phyloP scores from a whole-genome alignment of 495 filamentous ascomycete genomes.

The Neurospora sp. region DNA sequence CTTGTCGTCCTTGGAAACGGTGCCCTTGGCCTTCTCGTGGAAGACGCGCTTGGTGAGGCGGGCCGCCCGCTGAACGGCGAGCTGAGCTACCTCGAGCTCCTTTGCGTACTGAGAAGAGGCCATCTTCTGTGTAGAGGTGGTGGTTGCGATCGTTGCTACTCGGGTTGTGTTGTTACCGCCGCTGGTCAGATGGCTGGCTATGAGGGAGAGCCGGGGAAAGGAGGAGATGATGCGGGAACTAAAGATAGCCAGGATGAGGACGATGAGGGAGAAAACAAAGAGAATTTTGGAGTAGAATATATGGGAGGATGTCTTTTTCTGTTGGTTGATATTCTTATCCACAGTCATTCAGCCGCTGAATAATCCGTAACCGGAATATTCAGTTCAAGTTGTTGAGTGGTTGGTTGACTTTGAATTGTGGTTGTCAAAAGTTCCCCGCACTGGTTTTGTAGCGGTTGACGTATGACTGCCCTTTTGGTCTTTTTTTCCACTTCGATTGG shows the following conservation, averaged over 20 bases:
- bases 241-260: constrained; percentile 17
- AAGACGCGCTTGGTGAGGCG: constrained; percentile 90
- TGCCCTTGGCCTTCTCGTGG: constrained; percentile 84
- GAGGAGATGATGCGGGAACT: not conserved
- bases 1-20: constrained; percentile 83
- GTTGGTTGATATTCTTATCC: not conserved
- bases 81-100: constrained; percentile 77
- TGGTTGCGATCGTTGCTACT: not conserved
- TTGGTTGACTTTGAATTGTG: not conserved
- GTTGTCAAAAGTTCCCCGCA: not conserved
- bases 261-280: constrained; percentile 9
- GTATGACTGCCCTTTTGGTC: not conserved
- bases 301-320: not conserved
- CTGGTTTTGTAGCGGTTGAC: not conserved
- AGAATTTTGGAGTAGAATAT: not conserved
- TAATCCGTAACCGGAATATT: not conserved
- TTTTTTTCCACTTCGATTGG: not conserved
- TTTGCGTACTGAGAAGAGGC: constrained; percentile 46
- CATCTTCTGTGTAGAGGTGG: constrained; percentile 6
- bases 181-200: constrained; percentile 9
- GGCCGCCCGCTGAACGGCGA: constrained; percentile 83
- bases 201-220: constrained; percentile 12
- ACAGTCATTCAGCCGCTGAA: not conserved
- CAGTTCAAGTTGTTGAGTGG: not conserved
- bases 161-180: not conserved